These are phyloP conservation scores for Pleurotus pulmonarius DNA, from an alignment of 768 basidiomycete genomes.

Conservation along the genomic window DNA sequence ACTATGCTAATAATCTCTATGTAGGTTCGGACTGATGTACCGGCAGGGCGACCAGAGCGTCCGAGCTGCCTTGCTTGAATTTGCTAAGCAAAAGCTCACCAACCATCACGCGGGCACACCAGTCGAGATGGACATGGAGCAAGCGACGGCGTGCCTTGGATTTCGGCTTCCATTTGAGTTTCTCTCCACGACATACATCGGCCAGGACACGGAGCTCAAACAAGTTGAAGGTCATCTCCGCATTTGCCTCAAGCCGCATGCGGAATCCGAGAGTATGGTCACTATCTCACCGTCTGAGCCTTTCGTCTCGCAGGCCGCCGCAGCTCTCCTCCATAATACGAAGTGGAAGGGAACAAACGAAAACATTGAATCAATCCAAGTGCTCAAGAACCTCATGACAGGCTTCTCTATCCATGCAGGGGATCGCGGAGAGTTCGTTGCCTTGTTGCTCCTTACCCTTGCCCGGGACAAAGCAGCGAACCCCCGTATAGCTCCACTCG, in stretches of 20 bases:
- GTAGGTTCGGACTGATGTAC: no score
- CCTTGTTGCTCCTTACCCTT: conserved; percentile 7
- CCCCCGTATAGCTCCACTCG: background rate
- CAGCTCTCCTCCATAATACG: conserved; percentile 11
- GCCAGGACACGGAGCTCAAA: background rate
- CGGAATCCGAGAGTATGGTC: conserved; percentile 6
- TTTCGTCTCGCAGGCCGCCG: conserved; percentile 15
- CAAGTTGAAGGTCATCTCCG: conserved; percentile 10
- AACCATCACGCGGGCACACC: background rate
- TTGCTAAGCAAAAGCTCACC: conserved; percentile 6
- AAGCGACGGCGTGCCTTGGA: conserved; percentile 7
- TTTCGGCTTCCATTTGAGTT: conserved; percentile 9
- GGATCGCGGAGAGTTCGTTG: conserved; percentile 10
- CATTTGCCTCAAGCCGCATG: conserved; percentile 9
- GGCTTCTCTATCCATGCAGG: conserved; percentile 9
- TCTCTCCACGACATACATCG: conserved; percentile 3
- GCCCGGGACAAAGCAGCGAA: conserved; percentile 5
- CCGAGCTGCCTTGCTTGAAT: background rate
- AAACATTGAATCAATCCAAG: conserved; percentile 13
- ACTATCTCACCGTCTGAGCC: conserved; percentile 12
- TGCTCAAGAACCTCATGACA: background rate
- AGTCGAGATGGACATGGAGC: background rate
- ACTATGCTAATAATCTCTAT: no score
- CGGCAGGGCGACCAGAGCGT: background rate
- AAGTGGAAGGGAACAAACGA: conserved; percentile 12